These are phyloP conservation scores for Coemansia sp. DNA, from an alignment of 192 early-diverging fungal genomes.

Conservation along the genomic window DNA sequence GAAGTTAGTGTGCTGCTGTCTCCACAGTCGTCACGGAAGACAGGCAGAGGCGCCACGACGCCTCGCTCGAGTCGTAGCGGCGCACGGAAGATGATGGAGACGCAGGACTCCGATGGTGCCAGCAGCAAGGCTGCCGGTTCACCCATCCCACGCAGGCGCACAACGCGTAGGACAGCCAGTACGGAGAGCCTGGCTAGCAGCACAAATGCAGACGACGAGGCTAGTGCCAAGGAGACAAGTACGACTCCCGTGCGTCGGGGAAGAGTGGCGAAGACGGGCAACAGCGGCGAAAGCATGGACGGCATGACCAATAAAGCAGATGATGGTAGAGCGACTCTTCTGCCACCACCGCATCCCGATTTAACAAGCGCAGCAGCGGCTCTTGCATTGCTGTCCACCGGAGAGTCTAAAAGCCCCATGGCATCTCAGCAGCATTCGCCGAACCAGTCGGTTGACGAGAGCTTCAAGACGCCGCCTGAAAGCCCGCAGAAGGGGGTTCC, in stretches of 20 bases:
- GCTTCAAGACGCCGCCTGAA: constrained; percentile 35
- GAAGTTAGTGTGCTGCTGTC: no score
- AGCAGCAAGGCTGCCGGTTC: constrained; percentile 8
- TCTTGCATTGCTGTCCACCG: constrained; percentile 22
- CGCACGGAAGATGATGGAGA: neutral
- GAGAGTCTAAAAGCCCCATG: neutral
- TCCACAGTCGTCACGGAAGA: neutral
- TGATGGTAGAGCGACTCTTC: neutral
- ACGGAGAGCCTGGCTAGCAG: constrained; percentile 2
- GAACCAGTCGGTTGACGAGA: constrained; percentile 22
- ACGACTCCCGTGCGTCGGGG: constrained; percentile 17
- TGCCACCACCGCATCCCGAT: constrained; percentile 20
- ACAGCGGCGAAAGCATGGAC: neutral
- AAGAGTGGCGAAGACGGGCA: constrained; percentile 7
- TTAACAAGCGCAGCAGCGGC: constrained; percentile 20
- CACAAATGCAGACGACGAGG: neutral
- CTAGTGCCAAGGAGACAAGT: neutral
- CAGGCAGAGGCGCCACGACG: neutral
- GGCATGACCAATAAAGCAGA: neutral
- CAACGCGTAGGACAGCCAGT: constrained; percentile 6
- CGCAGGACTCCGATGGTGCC: neutral
- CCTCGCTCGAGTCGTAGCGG: neutral
- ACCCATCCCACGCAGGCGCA: constrained; percentile 24
- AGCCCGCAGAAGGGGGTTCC: constrained; percentile 21
- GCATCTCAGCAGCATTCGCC: neutral